phyloP scores from a whole-genome alignment of 2,329 filamentous ascomycete species.

The Emmonsiellopsis sp. region DNA sequence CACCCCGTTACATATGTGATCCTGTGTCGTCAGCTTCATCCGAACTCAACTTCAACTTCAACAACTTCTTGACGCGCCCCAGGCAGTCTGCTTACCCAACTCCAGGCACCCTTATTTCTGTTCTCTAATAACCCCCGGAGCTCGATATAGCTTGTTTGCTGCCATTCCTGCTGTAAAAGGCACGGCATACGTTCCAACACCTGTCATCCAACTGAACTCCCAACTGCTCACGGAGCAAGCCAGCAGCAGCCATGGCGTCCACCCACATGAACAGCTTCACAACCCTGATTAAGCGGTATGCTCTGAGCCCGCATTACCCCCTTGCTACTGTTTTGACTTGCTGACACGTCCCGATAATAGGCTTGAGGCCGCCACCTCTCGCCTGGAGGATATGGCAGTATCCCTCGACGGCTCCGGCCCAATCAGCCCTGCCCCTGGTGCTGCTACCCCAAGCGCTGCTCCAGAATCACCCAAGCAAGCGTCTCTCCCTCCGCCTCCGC shows the following conservation, averaged over 20 bases:
- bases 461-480: conserved; percentile 19
- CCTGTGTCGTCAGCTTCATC: not conserved
- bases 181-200: too few species aligned
- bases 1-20: not conserved
- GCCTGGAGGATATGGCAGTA: conserved; percentile 90
- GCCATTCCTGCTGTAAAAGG: too few species aligned
- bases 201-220: not conserved
- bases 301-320: conserved; percentile 10
- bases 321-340: conserved; percentile 36
- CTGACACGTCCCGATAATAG: conserved; percentile 43
- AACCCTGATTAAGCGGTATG: conserved; percentile 95
- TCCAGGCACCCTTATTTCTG: not conserved
- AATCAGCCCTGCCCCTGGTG: conserved; percentile 26
- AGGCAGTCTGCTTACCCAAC: not conserved
- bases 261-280: conserved; percentile 89
- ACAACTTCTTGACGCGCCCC: not conserved
- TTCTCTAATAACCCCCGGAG: not conserved
- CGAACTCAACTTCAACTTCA: not conserved
- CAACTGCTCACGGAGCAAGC: not conserved
- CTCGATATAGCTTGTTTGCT: too few species aligned
- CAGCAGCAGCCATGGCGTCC: conserved; percentile 50
- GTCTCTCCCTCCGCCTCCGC: conserved; percentile 30
- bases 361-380: conserved; percentile 91
- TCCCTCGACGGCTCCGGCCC: conserved; percentile 48
- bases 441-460: conserved; percentile 18